These are phyloP conservation scores for Houttuynia cordata DNA, from an alignment of 164 flowering plant species.

Conservation along the genomic window DNA sequence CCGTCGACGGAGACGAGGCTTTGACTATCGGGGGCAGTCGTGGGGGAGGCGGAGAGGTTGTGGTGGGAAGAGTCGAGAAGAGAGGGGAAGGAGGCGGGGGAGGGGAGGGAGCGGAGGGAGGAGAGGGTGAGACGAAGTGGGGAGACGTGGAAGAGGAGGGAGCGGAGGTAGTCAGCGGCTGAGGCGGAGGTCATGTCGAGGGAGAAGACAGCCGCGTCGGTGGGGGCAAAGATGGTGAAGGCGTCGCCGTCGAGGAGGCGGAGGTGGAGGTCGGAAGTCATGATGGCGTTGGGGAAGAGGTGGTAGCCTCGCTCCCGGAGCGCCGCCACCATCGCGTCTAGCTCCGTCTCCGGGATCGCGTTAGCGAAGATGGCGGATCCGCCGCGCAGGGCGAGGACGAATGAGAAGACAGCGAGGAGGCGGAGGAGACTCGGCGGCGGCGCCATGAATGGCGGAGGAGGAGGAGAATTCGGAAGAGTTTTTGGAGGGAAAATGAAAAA, in stretches of 20 bases:
- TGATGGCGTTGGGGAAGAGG: conserved; percentile 21
- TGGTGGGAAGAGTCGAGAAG: conserved; percentile 2
- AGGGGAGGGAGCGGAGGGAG: conserved; percentile 8
- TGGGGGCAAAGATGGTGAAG: conserved; percentile 28
- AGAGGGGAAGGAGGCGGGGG: conserved; percentile 11
- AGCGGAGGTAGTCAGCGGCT: conserved; percentile 19
- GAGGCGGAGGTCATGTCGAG: conserved; percentile 21
- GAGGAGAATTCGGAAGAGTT: neutral
- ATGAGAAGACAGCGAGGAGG: too few species aligned
- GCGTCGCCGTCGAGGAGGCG: conserved; percentile 11
- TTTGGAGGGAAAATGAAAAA: too few species aligned
- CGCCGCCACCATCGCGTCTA: conserved; percentile 9
- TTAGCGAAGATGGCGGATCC: neutral
- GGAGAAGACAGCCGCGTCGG: conserved; percentile 26
- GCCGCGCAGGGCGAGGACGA: too few species aligned
- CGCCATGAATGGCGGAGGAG: neutral
- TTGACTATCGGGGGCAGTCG: neutral
- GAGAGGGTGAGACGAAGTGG: conserved; percentile 12
- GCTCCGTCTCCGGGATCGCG: conserved; percentile 10
- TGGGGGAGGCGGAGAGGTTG: neutral
- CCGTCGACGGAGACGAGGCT: conserved; percentile 11
- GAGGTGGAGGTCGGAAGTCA: conserved; percentile 14
- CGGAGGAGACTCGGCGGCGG: too few species aligned
- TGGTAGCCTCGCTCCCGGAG: conserved; percentile 16
- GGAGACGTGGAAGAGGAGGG: conserved; percentile 25